These are phyloP conservation scores for Cytospora paraplurivora DNA, from an alignment of 2,329 filamentous ascomycete genomes.

Conservation along the genomic window DNA sequence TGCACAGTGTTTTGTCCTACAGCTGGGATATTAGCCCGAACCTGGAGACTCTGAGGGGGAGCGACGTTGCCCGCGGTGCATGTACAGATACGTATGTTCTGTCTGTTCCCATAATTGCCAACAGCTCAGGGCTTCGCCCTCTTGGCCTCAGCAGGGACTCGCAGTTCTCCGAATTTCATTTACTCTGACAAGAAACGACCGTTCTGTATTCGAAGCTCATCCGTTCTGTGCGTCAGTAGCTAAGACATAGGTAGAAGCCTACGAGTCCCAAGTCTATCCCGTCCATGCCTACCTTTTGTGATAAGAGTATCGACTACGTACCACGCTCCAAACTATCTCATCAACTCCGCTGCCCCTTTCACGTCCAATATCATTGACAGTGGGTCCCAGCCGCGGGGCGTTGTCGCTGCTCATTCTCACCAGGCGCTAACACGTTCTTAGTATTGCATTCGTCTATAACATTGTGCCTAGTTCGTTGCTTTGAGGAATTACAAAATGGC, in stretches of 20 bases:
- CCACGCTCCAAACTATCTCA: too few species aligned
- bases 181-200: neutral
- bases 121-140: conserved; percentile 3
- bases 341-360: too few species aligned
- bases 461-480: neutral
- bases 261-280: neutral
- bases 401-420: too few species aligned
- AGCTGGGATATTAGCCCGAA: conserved; percentile 2
- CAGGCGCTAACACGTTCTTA: too few species aligned
- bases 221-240: neutral
- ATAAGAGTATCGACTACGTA: too few species aligned
- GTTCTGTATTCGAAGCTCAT: neutral
- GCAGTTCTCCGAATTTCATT: conserved; percentile 17
- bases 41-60: conserved; percentile 7
- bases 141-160: conserved; percentile 1
- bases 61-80: conserved; percentile 7
- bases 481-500: neutral
- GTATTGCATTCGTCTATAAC: too few species aligned
- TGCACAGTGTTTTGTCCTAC: conserved; percentile 16
- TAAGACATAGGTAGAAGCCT: neutral
- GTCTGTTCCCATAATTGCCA: conserved; percentile 1
- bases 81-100: neutral
- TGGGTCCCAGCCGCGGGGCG: too few species aligned
- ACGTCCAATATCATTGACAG: too few species aligned
- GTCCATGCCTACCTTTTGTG: too few species aligned